Evolutionary conservation across 2,329 filamentous ascomycete genomes (phyloP), one percentile per base, ranked within the genome.

Genomic region (Aspergillus fijiensis): DNA sequence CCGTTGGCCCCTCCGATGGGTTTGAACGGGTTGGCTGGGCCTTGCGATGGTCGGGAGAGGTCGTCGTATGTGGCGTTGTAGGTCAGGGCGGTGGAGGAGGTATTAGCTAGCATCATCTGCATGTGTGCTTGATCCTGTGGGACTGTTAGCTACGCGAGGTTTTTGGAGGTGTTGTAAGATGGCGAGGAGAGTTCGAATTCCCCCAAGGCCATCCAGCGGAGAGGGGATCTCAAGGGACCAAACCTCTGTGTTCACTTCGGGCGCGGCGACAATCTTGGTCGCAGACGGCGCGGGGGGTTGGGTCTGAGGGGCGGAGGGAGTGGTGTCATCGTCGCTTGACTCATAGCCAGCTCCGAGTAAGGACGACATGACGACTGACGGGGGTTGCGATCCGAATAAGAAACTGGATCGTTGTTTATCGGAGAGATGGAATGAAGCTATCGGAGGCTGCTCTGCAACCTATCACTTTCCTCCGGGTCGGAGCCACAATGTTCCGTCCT

Each of bases 11-110:
- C 73, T 19, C 82, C 76, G 29, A 87, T 83, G 65, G 88, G 82
- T 72, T 86, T 87, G 76, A 91, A 94, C 1, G 91, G 91, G 70
- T 94, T 94, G 25, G 83, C 78, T 39, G 91, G 91, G 0, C 91
- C 91, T 61, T 87, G 77, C 9, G 80, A 78, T 1, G 89, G 85
- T 60, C 87, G 84, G 51, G 86, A 83, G 47, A 94, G 80, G 69
- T 91, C 87, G 67, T 90, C 87, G 67, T 88, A 89, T n/a, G 88
- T 88, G 58, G 80, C 80, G 70, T 84, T 84, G 70, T 82, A 83
- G 45, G 80, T 79, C 56, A 84, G 77, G 25, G 77, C 74, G 60
- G 75, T 80, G 48, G 81, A 81, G 0, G 79, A 81, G 47, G 81
- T 79, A 59, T 82, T 83, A 62, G 81, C 77, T 45, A 84, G 77